These are phyloP conservation scores for Chenopodium formosanum DNA, from an alignment of 148 eudicot species.

Conservation along the genomic window DNA sequence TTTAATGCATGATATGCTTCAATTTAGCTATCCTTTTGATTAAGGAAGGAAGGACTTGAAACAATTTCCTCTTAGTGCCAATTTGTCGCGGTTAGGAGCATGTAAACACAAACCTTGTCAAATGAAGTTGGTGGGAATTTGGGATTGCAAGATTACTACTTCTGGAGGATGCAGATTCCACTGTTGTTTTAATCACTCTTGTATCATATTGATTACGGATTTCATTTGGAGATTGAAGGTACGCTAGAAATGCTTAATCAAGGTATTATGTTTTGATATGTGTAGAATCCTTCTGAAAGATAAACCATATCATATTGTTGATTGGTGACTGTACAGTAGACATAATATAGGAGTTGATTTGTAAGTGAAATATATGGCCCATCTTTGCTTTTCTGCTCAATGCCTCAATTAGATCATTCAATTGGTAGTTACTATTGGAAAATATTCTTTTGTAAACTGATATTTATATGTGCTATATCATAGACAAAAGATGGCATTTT, in stretches of 20 bases:
- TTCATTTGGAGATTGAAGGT: slow-evolving; percentile 39
- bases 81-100: not conserved
- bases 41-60: not conserved
- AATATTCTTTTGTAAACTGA: not conserved
- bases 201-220: not conserved
- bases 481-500: not conserved
- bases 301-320: not conserved
- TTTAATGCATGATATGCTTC: slow-evolving; percentile 10
- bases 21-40: not conserved
- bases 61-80: not conserved
- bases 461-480: not conserved
- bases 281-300: slow-evolving; percentile 46
- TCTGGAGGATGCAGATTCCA: not conserved
- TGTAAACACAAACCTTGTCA: not conserved
- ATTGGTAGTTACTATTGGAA: not conserved
- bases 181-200: not conserved
- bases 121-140: not conserved
- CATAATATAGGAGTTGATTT: not conserved
- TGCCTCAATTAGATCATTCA: not conserved
- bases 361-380: not conserved
- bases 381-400: not conserved
- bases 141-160: not conserved
- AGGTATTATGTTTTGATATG: slow-evolving; percentile 40
- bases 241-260: slow-evolving; percentile 42
- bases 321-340: not conserved